phyloP scores from a whole-genome alignment of 768 basidiomycete species.

The Coprinopsis strossmayeri region DNA sequence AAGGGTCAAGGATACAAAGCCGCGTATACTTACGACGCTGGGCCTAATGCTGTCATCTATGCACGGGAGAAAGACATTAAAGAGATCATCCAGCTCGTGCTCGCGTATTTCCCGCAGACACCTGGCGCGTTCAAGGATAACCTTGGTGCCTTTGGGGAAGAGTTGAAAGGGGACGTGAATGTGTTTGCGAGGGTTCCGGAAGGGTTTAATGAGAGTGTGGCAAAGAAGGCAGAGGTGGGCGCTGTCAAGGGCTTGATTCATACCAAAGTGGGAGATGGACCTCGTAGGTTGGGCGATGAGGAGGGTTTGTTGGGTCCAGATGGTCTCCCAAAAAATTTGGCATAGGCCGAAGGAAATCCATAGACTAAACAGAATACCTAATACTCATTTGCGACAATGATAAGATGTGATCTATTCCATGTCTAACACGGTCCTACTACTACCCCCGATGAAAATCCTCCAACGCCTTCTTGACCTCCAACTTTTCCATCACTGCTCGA shows the following conservation, averaged over 20 bases:
- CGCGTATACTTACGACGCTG: constrained; percentile 99
- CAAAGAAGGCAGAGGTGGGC: constrained; percentile 64
- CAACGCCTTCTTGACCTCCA: constrained; percentile 71
- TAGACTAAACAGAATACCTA: too few species aligned
- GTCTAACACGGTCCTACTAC: neutral
- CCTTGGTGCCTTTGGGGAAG: constrained; percentile 51
- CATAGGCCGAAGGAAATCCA: too few species aligned
- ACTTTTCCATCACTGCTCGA: constrained; percentile 64
- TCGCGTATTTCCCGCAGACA: constrained; percentile 84
- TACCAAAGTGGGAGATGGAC: constrained; percentile 90
- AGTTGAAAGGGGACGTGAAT: constrained; percentile 26
- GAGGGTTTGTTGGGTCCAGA: constrained; percentile 61
- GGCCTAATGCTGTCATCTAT: constrained; percentile 98
- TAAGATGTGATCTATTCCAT: neutral
- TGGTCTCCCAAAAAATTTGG: constrained; percentile 60
- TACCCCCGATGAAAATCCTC: constrained; percentile 26
- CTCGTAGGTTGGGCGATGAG: constrained; percentile 54
- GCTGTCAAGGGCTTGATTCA: constrained; percentile 89
- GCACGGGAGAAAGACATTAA: constrained; percentile 69
- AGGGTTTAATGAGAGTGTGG: constrained; percentile 77
- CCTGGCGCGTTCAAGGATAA: constrained; percentile 66
- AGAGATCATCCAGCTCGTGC: constrained; percentile 70
- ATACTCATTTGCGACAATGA: neutral
- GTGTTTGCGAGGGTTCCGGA: constrained; percentile 44
- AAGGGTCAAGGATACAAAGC: constrained; percentile 59